A percentile compares a stretch with the other conserved stretches of the same genome.
phyloP scores from a whole-genome alignment of 805 yeast species.

The Osmozyma mogii region DNA sequence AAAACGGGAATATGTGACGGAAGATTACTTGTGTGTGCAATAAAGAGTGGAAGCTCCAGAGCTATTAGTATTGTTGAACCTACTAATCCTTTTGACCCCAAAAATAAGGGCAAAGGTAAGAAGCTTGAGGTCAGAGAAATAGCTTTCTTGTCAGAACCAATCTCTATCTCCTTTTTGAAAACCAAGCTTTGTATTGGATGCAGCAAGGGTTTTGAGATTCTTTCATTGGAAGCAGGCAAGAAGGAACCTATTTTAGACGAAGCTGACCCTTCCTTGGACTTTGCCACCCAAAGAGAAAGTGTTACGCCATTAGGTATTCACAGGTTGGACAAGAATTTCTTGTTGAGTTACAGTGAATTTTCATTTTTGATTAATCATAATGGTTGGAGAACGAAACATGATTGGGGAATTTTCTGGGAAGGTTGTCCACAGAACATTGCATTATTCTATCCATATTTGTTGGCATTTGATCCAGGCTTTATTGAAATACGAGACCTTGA shows the following conservation, averaged over 20 bases:
- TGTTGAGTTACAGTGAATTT: conserved; percentile 84
- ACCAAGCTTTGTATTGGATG: conserved; percentile 91
- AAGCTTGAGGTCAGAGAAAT: conserved; percentile 68
- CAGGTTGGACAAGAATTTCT: conserved; percentile 79
- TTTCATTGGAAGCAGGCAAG: conserved; percentile 72
- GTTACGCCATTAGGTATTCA: conserved; percentile 89
- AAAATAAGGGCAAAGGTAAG: conserved; percentile 48
- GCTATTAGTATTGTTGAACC: conserved; percentile 85
- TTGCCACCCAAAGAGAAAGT: conserved; percentile 71
- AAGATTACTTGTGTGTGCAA: conserved; percentile 80
- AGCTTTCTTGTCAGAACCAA: conserved; percentile 79
- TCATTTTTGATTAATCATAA: conserved; percentile 90
- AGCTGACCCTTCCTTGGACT: conserved; percentile 96
- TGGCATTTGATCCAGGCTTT: conserved; percentile 84
- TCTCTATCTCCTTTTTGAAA: conserved; percentile 83
- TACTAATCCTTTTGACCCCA: conserved; percentile 60
- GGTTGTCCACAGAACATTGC: conserved; percentile 91
- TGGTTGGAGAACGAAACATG: conserved; percentile 94
- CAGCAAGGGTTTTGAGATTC: conserved; percentile 92
- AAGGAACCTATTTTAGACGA: conserved; percentile 90
- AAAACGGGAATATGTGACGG: conserved; percentile 92
- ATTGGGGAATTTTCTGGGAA: conserved; percentile 95
- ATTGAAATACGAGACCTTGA: conserved; percentile 91
- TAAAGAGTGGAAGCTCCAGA: conserved; percentile 72
- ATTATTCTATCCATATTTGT: conserved; percentile 84